These are phyloP conservation scores for Aspergillus proliferans DNA, from an alignment of 2,329 filamentous ascomycete genomes.

Conservation along the genomic window DNA sequence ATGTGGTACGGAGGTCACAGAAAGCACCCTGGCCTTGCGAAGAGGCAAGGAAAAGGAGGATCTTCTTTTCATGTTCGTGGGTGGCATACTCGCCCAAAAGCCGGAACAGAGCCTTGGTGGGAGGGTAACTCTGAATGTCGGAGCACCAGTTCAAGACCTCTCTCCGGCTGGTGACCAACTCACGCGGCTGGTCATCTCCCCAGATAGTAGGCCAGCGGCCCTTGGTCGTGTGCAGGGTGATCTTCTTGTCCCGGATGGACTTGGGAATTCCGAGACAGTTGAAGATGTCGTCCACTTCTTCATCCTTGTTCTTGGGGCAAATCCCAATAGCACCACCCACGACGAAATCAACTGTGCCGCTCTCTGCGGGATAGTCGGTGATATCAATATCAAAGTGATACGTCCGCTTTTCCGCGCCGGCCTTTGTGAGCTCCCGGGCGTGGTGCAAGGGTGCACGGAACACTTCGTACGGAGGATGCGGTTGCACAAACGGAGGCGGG, in stretches of 20 bases:
- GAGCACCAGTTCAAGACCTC: slow-evolving; percentile 95
- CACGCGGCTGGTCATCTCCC: slow-evolving; percentile 80
- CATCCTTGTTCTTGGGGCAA: slow-evolving; percentile 75
- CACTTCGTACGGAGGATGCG: slow-evolving; percentile 87
- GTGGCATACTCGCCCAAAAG: slow-evolving; percentile 78
- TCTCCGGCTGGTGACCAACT: slow-evolving; percentile 81
- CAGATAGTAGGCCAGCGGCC: slow-evolving; percentile 97
- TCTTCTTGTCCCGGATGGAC: slow-evolving; percentile 75
- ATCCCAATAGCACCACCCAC: slow-evolving; percentile 94
- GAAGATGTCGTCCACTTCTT: slow-evolving; percentile 75
- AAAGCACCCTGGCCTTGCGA: slow-evolving; percentile 87
- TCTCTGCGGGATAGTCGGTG: slow-evolving; percentile 83
- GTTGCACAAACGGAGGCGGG: slow-evolving; percentile 85
- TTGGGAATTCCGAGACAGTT: slow-evolving; percentile 74
- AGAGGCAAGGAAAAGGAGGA: slow-evolving; percentile 77
- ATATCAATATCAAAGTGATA: slow-evolving; percentile 97
- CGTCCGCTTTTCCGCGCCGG: slow-evolving; percentile 89
- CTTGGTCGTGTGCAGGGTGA: slow-evolving; percentile 68
- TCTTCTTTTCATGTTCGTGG: slow-evolving; percentile 77
- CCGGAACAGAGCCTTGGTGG: slow-evolving; percentile 79
- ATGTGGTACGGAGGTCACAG: slow-evolving; percentile 87
- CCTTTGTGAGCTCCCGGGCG: slow-evolving; percentile 77
- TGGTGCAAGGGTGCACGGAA: slow-evolving; percentile 83
- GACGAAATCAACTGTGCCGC: slow-evolving; percentile 79
- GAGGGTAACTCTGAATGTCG: slow-evolving; percentile 87